Evolutionary conservation across 2,329 filamentous ascomycete genomes (phyloP).

Genomic region (Talaromyces sp.): DNA sequence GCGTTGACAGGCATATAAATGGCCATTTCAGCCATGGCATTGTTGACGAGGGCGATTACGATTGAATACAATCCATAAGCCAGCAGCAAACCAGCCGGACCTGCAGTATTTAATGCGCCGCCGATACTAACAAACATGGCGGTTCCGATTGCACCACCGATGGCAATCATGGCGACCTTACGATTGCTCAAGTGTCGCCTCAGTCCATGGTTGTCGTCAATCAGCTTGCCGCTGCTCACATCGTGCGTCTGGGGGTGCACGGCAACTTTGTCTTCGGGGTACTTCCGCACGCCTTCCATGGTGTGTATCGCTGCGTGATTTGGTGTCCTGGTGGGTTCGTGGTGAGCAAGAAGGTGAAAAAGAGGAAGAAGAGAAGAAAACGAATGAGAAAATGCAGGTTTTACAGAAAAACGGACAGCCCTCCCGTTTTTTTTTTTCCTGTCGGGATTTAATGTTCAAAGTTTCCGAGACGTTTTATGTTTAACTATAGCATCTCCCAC

Average conservation of each 20-base stretch:
- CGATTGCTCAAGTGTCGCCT: constrained; percentile 16
- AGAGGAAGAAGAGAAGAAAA: not conserved
- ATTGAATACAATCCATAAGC: constrained; percentile 27
- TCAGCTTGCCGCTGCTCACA: constrained; percentile 10
- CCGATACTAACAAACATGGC: constrained; percentile 39
- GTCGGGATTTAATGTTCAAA: not conserved
- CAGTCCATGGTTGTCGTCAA: constrained; percentile 13
- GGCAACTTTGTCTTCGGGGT: constrained; percentile 1
- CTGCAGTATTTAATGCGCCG: constrained; percentile 32
- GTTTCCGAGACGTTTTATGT: not conserved
- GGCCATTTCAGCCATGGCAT: constrained; percentile 70
- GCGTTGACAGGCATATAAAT: constrained; percentile 72
- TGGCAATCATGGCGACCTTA: constrained; percentile 26
- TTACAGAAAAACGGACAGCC: not conserved
- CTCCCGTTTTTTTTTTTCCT: not conserved
- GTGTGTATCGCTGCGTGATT: not conserved
- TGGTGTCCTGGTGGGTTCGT: not conserved
- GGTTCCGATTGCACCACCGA: constrained; percentile 38
- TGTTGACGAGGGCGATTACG: constrained; percentile 34
- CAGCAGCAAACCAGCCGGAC: constrained; percentile 35
- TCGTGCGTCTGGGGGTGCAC: not conserved
- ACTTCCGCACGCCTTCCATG: constrained; percentile 4
- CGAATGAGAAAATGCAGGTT: not conserved
- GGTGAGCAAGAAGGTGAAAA: not conserved
- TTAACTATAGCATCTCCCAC: not conserved